phyloP scores from a whole-genome alignment of 495 filamentous ascomycete genomes.

The Cryomyces antarcticus region DNA sequence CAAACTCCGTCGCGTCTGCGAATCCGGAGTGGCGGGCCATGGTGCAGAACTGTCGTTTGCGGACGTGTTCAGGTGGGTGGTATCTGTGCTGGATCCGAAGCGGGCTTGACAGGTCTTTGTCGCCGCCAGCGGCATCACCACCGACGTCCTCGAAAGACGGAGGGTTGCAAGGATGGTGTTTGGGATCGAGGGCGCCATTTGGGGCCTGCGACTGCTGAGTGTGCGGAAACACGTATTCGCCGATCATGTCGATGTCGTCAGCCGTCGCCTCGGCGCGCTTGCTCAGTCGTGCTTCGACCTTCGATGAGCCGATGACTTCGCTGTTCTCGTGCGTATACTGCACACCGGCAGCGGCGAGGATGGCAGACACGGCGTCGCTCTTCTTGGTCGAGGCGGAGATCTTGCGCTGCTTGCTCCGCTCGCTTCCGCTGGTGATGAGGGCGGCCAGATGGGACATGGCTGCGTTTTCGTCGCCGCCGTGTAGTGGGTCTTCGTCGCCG shows the following conservation, averaged over 20 bases:
- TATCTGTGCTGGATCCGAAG: slow-evolving; percentile 37
- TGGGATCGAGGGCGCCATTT: not conserved
- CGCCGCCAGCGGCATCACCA: slow-evolving; percentile 2
- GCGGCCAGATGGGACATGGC: slow-evolving; percentile 63
- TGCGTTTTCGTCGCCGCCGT: slow-evolving; percentile 31
- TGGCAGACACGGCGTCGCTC: slow-evolving; percentile 68
- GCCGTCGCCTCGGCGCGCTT: slow-evolving; percentile 48
- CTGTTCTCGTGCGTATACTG: slow-evolving; percentile 94
- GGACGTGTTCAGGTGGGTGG: slow-evolving; percentile 54
- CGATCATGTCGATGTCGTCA: slow-evolving; percentile 23
- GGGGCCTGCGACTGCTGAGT: slow-evolving; percentile 2
- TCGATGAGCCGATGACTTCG: slow-evolving; percentile 80
- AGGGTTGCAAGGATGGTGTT: not conserved
- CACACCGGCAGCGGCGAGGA: slow-evolving; percentile 72
- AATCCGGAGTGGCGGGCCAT: slow-evolving; percentile 75
- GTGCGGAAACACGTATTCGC: slow-evolving; percentile 4
- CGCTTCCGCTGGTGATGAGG: slow-evolving; percentile 31
- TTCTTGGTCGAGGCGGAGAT: slow-evolving; percentile 19
- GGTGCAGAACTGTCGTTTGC: slow-evolving; percentile 67
- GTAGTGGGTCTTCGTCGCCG: slow-evolving; percentile 30
- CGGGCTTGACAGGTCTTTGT: slow-evolving; percentile 8
- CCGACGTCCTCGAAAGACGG: slow-evolving; percentile 1
- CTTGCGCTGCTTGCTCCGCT: slow-evolving; percentile 10
- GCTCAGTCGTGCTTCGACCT: slow-evolving; percentile 61
- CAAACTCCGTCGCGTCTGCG: slow-evolving; percentile 62